A percentile compares a stretch with the other conserved stretches of the same genome.
Evolutionary conservation across 1,284 basidiomycete species (phyloP).

Genomic region (Tilletia setariae): DNA sequence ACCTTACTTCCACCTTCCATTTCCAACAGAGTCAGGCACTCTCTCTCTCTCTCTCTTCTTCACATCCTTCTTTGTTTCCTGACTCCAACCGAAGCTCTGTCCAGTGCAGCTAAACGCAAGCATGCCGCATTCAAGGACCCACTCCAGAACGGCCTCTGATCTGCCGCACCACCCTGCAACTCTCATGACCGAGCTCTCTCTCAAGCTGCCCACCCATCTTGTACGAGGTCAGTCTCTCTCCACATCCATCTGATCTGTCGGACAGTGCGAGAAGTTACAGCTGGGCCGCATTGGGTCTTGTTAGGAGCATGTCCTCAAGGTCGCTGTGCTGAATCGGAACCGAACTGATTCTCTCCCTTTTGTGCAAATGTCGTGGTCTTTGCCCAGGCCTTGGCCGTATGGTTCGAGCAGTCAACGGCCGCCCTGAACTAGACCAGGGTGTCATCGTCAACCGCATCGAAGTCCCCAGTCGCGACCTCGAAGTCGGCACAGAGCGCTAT

Average conservation of each 20-base stretch:
- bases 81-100: too few species aligned
- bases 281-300: too few species aligned
- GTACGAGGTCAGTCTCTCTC: not conserved
- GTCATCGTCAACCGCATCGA: slow-evolving; percentile 15
- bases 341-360: not conserved
- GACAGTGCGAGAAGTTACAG: too few species aligned
- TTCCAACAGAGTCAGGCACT: too few species aligned
- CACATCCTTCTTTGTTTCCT: too few species aligned
- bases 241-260: not conserved
- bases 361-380: not conserved
- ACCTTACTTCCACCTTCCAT: too few species aligned
- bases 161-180: slow-evolving; percentile 7
- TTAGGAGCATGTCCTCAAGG: too few species aligned
- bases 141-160: not conserved
- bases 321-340: too few species aligned
- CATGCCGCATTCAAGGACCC: too few species aligned
- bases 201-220: slow-evolving; percentile 12
- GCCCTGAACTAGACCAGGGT: not conserved
- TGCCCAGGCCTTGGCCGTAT: not conserved
- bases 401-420: not conserved
- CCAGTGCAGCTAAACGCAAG: too few species aligned
- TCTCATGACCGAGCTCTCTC: slow-evolving; percentile 1
- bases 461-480: not conserved
- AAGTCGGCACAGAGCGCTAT: not conserved
- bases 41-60: too few species aligned